A percentile compares a stretch with the other conserved stretches of the same genome.
These are phyloP conservation scores for Hygrocybe coccinea DNA, from an alignment of 768 basidiomycete genomes.

Conservation along the genomic window DNA sequence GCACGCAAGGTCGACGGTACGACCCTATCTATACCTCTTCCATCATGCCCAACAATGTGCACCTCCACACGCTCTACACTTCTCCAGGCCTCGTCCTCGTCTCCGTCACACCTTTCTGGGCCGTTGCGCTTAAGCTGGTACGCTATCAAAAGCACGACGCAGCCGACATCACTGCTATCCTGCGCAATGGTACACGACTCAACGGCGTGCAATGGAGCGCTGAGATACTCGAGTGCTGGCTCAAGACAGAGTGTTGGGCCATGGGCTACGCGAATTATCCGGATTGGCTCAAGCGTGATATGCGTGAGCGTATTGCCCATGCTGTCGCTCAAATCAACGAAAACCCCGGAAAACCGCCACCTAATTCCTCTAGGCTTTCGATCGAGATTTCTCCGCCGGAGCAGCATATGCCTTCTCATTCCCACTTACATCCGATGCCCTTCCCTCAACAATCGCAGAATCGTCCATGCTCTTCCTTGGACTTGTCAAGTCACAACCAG, in stretches of 20 bases:
- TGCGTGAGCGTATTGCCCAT: constrained; percentile 49
- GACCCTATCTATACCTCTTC: constrained; percentile 61
- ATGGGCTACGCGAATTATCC: constrained; percentile 58
- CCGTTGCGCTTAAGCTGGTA: constrained; percentile 66
- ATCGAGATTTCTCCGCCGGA: not conserved
- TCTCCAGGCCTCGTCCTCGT: constrained; percentile 52
- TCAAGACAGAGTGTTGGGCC: constrained; percentile 52
- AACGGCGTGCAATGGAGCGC: constrained; percentile 54
- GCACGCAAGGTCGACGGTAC: constrained; percentile 24
- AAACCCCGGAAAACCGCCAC: not conserved
- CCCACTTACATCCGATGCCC: not conserved
- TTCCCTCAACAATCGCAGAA: not conserved
- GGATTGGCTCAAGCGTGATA: constrained; percentile 38
- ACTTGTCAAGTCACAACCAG: not conserved
- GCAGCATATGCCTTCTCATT: not conserved
- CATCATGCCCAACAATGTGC: constrained; percentile 46
- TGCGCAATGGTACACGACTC: constrained; percentile 54
- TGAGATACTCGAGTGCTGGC: constrained; percentile 51
- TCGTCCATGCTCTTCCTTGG: not conserved
- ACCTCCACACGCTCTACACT: constrained; percentile 52
- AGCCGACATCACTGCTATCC: constrained; percentile 59
- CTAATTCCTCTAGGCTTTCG: not conserved
- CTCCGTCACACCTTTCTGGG: constrained; percentile 68
- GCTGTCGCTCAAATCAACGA: constrained; percentile 37
- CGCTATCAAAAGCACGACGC: constrained; percentile 61